phyloP scores from a whole-genome alignment of 2,329 filamentous ascomycete genomes.

The Verruconis gallopava region DNA sequence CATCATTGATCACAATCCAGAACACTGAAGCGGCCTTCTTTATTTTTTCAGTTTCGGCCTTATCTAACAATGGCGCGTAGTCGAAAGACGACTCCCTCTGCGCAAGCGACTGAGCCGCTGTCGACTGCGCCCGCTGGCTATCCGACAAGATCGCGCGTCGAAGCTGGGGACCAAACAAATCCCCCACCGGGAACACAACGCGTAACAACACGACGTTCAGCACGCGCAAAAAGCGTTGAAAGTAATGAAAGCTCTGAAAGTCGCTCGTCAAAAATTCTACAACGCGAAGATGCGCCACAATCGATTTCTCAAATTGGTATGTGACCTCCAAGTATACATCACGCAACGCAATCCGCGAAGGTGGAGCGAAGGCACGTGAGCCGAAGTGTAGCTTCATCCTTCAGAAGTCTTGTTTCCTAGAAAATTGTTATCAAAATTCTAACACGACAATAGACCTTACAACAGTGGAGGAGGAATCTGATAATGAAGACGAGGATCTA shows the following conservation, averaged over 20 bases:
- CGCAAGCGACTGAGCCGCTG: no score
- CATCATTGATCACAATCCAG: no score
- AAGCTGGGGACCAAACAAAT: not conserved
- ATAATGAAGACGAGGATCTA: not conserved
- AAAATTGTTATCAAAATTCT: not conserved
- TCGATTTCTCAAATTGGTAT: not conserved
- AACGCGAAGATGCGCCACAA: not conserved
- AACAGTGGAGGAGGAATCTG: not conserved
- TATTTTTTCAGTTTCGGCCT: no score
- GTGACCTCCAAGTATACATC: not conserved
- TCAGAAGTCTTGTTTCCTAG: not conserved
- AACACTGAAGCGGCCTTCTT: no score
- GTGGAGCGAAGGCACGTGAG: not conserved
- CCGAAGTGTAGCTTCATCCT: not conserved
- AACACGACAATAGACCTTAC: constrained; percentile 9
- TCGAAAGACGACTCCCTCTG: not conserved
- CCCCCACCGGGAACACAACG: not conserved
- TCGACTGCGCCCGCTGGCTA: not conserved
- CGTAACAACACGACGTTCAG: not conserved
- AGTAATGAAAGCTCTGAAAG: not conserved
- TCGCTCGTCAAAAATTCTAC: not conserved
- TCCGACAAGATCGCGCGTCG: not conserved
- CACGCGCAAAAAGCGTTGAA: not conserved
- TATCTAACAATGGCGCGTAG: no score
- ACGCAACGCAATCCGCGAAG: not conserved